These are phyloP conservation scores for Periconia digitata DNA, from an alignment of 2,329 filamentous ascomycete genomes.

Conservation along the genomic window DNA sequence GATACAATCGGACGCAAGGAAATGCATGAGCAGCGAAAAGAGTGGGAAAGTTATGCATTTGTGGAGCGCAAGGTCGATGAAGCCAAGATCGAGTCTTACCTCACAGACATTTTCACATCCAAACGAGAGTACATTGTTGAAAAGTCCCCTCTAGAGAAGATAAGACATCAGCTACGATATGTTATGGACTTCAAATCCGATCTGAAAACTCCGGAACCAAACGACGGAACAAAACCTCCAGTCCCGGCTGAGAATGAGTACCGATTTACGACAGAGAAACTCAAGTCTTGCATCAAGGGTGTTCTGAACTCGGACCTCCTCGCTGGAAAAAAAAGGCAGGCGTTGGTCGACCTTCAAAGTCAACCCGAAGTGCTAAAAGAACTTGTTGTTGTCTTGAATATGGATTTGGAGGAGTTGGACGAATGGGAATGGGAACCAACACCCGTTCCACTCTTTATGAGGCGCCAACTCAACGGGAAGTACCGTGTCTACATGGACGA, in stretches of 20 bases:
- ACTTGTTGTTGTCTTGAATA: slow-evolving; percentile 60
- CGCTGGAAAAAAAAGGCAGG: slow-evolving; percentile 53
- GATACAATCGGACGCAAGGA: slow-evolving; percentile 46
- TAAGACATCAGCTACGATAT: slow-evolving; percentile 44
- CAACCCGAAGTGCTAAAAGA: slow-evolving; percentile 55
- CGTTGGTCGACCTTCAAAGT: slow-evolving; percentile 54
- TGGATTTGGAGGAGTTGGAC: slow-evolving; percentile 54
- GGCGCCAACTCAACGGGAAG: slow-evolving; percentile 58
- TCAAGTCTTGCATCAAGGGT: slow-evolving; percentile 52
- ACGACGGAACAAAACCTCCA: slow-evolving; percentile 2
- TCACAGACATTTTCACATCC: slow-evolving; percentile 55
- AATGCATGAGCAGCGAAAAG: slow-evolving; percentile 45
- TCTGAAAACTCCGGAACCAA: slow-evolving; percentile 8
- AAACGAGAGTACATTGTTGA: slow-evolving; percentile 45
- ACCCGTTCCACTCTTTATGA: slow-evolving; percentile 52
- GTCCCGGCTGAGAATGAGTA: slow-evolving; percentile 23
- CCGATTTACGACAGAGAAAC: slow-evolving; percentile 46
- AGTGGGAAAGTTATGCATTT: slow-evolving; percentile 62
- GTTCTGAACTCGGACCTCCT: slow-evolving; percentile 55
- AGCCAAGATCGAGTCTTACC: slow-evolving; percentile 51
- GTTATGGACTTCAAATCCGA: slow-evolving; percentile 24
- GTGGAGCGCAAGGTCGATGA: slow-evolving; percentile 50
- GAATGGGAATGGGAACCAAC: slow-evolving; percentile 55
- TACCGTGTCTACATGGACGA: slow-evolving; percentile 63
- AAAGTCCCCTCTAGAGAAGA: slow-evolving; percentile 38